These are phyloP conservation scores for Erodium maritimum DNA, from an alignment of 345 rosid genomes.

Conservation along the genomic window DNA sequence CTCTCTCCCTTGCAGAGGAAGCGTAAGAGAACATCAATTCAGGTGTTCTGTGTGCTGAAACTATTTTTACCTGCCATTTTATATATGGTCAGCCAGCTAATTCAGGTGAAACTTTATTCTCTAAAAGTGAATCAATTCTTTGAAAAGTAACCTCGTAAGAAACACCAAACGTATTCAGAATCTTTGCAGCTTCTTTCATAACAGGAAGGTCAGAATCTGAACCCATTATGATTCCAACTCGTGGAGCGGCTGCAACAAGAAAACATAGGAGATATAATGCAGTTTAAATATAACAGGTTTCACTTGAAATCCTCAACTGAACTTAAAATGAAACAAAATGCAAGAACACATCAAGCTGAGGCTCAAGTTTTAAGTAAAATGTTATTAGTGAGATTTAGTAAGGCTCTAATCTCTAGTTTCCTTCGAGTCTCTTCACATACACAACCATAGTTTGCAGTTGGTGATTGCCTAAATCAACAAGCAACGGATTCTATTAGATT, in stretches of 20 bases:
- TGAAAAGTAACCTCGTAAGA: conserved; percentile 49
- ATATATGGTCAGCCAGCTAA: neutral
- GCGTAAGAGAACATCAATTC: conserved; percentile 86
- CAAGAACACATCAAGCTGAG: neutral
- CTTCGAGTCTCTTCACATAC: neutral
- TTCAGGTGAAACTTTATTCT: neutral
- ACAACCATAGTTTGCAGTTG: neutral
- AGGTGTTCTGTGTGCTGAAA: conserved; percentile 91
- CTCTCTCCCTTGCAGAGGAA: conserved; percentile 48
- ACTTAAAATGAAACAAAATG: neutral
- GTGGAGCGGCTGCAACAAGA: conserved; percentile 40
- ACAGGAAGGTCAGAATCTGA: conserved; percentile 95
- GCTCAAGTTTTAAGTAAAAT: neutral
- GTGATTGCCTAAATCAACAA: neutral
- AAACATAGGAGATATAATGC: conserved; percentile 8
- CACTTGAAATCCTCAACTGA: neutral
- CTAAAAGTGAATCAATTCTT: neutral
- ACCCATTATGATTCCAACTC: conserved; percentile 91
- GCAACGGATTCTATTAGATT: too few relatives aligned
- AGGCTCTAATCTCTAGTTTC: neutral
- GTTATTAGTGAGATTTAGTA: neutral
- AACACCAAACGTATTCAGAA: conserved; percentile 55
- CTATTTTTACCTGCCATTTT: conserved; percentile 51
- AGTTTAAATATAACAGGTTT: neutral
- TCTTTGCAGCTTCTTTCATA: conserved; percentile 83